A percentile compares a stretch with the other conserved stretches of the same genome.
Evolutionary conservation across 257 asterid genomes (phyloP).

Genomic region (Salvia hispanica): DNA sequence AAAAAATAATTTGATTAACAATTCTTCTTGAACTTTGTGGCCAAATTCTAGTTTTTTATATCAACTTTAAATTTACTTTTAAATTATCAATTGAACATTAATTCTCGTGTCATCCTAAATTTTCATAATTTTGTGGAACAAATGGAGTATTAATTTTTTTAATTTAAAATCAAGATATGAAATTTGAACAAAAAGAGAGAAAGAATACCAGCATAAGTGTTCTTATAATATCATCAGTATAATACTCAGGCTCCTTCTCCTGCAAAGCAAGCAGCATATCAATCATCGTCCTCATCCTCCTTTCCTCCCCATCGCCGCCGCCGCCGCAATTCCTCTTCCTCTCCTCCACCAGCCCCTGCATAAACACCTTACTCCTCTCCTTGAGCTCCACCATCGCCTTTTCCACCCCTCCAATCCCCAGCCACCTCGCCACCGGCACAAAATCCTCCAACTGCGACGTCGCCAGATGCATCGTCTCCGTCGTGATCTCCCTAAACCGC

Average conservation of each 20-base stretch:
- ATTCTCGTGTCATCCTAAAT: too few relatives aligned
- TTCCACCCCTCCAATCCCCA: constrained; percentile 46
- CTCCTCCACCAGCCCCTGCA: constrained; percentile 53
- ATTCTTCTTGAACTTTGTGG: too few relatives aligned
- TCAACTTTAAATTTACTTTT: too few relatives aligned
- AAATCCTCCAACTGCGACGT: constrained; percentile 42
- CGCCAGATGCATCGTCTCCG: constrained; percentile 35
- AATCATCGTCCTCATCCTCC: constrained; percentile 46
- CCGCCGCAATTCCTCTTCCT: constrained; percentile 32
- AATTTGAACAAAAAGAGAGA: too few relatives aligned
- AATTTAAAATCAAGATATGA: too few relatives aligned
- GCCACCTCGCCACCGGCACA: constrained; percentile 47
- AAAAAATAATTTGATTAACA: too few relatives aligned
- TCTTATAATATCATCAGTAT: constrained; percentile 47
- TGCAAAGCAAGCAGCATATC: constrained; percentile 47
- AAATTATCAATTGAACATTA: too few relatives aligned
- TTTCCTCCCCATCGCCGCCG: not conserved
- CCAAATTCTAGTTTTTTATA: too few relatives aligned
- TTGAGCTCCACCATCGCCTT: constrained; percentile 40
- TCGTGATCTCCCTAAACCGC: constrained; percentile 46
- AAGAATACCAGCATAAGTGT: constrained; percentile 43
- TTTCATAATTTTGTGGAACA: too few relatives aligned
- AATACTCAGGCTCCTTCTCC: constrained; percentile 55
- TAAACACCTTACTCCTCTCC: constrained; percentile 42
- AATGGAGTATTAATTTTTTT: too few relatives aligned